Evolutionary conservation across 2,329 filamentous ascomycete species (phyloP), one percentile per base, ranked within the genome.

Genomic region (Sporothrix schenckii): DNA sequence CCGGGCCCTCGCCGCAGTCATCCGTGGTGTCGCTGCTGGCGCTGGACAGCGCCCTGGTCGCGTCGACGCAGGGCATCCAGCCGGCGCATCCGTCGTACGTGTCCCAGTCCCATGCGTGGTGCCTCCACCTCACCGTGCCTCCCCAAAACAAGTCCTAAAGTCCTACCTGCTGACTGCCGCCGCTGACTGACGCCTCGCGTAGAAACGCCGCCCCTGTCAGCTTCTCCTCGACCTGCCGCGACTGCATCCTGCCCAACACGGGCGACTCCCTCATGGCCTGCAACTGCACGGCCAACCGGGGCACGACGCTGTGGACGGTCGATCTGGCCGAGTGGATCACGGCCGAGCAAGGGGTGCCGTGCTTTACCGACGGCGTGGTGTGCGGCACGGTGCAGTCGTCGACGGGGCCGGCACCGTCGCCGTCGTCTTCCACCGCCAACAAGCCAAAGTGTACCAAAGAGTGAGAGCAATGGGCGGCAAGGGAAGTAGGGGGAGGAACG

Each of bases 321-420:
- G 69, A 72, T 49, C 61, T 72, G 5, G 69, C 58, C 5, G 47
- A 67, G 44, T 67, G 49, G 44, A 71, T 72, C 61, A 69, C 71
- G 11, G 53, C 58, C 19, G 61, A 63, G 24, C 34, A 67, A 2
- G 71, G 71, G 13, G 61, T 69, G 50, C 47, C 69, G 14, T 72
- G 71, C 49, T 72, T 72, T 14, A 71, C 66, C 0, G 71, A 72
- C 21, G 71, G 71, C 4, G 60, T 58, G 11, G 69, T 71, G 39
- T 72, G 69, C 11, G 69, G 60, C 4, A 60, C 27, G 1, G 54
- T 52, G 19, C 52, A 58, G 60, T 44, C 66, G n/a, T 30, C 61
- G 16, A n/a, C 41, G 41, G 11, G 14, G 41, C 6, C 41, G 2
- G n/a, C 9, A 14, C 9, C 24, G 4, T 21, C 39, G 47, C 21